Conservation (phyloP, 1,284 basidiomycete genomes). For the Apiotrichum sp. region DNA sequence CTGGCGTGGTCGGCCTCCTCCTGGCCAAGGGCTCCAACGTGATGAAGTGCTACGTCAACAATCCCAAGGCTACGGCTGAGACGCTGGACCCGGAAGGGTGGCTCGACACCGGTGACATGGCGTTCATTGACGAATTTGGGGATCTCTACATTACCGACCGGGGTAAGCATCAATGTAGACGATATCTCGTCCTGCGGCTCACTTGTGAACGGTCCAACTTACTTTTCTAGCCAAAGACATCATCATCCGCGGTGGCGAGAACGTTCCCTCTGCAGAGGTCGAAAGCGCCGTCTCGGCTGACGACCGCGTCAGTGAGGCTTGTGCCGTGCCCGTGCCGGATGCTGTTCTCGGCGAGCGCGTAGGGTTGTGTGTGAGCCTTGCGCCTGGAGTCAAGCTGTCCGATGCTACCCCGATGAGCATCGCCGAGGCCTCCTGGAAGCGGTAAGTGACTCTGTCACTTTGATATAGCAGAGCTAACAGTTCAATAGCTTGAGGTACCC, state of each 20-base stretch:
- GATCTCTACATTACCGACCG: slow-evolving; percentile 38
- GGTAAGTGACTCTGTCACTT: background rate
- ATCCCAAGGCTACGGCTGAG: slow-evolving; percentile 30
- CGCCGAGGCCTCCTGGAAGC: slow-evolving; percentile 1
- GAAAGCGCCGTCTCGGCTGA: slow-evolving; percentile 39
- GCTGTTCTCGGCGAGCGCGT: slow-evolving; percentile 35
- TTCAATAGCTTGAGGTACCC: slow-evolving; percentile 9
- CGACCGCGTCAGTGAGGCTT: slow-evolving; percentile 30
- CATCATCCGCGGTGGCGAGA: slow-evolving; percentile 43
- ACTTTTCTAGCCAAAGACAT: slow-evolving; percentile 32
- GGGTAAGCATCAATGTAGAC: background rate
- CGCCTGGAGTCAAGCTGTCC: slow-evolving; percentile 10
- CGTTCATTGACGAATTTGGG: slow-evolving; percentile 30
- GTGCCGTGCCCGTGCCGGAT: slow-evolving; percentile 35
- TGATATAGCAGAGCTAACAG: background rate
- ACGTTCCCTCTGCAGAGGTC: slow-evolving; percentile 33
- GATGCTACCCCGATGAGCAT: slow-evolving; percentile 15
- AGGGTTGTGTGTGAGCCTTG: slow-evolving; percentile 29
- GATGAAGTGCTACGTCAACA: slow-evolving; percentile 41
- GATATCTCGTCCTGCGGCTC: background rate
- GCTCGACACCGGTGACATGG: slow-evolving; percentile 40
- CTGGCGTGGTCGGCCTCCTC: slow-evolving; percentile 26
- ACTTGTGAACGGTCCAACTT: too few species aligned
- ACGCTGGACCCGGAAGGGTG: slow-evolving; percentile 34
- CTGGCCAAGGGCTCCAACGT: slow-evolving; percentile 35